Base-by-base conservation (phyloP, 257 asterid genomes). In the Ilex aquifolium region DNA sequence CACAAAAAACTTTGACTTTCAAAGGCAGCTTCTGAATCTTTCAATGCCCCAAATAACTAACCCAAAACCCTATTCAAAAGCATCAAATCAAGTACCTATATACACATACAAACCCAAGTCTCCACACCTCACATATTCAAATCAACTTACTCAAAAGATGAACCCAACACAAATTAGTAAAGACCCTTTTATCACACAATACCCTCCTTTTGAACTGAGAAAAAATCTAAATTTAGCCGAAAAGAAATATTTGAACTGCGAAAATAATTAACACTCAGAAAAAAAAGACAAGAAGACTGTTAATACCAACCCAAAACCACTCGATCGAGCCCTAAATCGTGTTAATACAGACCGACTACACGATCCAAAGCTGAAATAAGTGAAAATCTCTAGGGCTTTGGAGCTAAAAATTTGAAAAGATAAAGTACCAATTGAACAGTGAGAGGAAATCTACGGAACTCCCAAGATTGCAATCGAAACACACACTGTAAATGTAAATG, bases 241-340 rank as follows among this genome's bases (percentile, higher is more conserved):
- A 15, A 53, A 53, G 3, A 2, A 53, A 53, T 7, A 6, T 7
- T 15, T 7, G 3, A 21, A 15, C 10, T 7, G 57, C 7, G 31
- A 17, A 15, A 14, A 16, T n/a, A 7, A 53, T 7, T 7, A 10
- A 15, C 10, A 53, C 15, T 53, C 4, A 2, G 4, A 15, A 53
- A 15, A 53, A 8, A 16, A 0, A 10, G n/a, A 17, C 15, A 9
- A n/a, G 21, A 53, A 53, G 4, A 15, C 27, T 1, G 15, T 21
- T 2, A 39, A 44, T 57, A 56, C 6, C 30, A 75, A 56, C 3
- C 40, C 3, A 42, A 64, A 21, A 14, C 56, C 64, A 72, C 69
- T 66, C 59, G 61, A 82, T 71, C 69, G 56, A 76, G 65, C 79
- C 83, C 83, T 76, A 73, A 76, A 67, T 69, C 72, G 57, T 32